Evolutionary conservation across 139 green algal species (phyloP), one percentile per base, ranked within the genome.

Genomic region (Volvox reticuliferus): DNA sequence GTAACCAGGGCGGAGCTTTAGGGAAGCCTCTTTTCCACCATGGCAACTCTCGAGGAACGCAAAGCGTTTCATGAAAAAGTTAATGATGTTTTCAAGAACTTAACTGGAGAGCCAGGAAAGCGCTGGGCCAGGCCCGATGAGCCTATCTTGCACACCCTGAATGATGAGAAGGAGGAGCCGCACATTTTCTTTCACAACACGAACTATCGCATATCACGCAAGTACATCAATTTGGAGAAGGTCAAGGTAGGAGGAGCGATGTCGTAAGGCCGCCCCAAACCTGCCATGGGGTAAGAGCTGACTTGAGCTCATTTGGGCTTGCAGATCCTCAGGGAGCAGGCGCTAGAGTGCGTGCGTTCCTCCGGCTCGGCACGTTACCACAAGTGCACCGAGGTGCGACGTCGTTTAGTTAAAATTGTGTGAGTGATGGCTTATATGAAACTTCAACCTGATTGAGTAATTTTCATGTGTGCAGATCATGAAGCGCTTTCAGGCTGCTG

Each of bases 211-310:
- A 93, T 90, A 1, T 95, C 93, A 0, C 88, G 93, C 36, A 95
- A 95, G 80, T 95, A 93, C 73, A 93, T 95, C 65, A 95, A 95
- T 61, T 80, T 89, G 37, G 93, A 95, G 91, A 95, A 95, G 85
- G 85, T 93, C 68, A 95, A 93, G 93, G 93, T 93, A 55, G 30
- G 44, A 84, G 17, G 28, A 81, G 75, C 75, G 32, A 30, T 55
- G 68, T 20, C 35, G 86, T 24, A 81, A 61, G 75, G 75, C 75
- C n/a, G 32, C 75, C 20, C 12, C 75, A 79, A 28, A 35, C 32
- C 30, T 55, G 30, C 75, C 55, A 35, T 35, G 16, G 2, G 14
- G 18, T 35, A 30, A 73, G 44, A 55, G 67, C 67, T 28, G 67
- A 32, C 6, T 2, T 3, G 24, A 32, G 67, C 67, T 75, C n/a